Base-by-base conservation (phyloP, 805 yeast genomes). In the Sungouiella thailandica region DNA sequence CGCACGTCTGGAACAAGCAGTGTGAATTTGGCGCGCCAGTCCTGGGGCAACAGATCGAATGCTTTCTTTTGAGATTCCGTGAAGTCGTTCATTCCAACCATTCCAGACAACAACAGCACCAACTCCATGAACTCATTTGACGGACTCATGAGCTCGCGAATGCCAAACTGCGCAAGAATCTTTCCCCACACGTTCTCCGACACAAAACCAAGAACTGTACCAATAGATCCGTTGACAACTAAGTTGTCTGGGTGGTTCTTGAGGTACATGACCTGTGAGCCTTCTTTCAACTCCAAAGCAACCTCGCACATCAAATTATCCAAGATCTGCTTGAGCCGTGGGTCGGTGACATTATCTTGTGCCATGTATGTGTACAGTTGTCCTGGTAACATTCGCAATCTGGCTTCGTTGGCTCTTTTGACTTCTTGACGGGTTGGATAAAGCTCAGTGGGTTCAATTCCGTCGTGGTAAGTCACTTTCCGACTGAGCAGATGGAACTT, bases 251-350 rank as follows among this genome's bases (percentile, higher is more conserved):
- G 33, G 36, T 79, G 68, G 50, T 84, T 84, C 51, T 83, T 83
- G 29, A 83, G 69, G 68, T 83, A 76, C 90, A 84, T 83, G 1
- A 84, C 94, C 57, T 83, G 93, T 0, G 90, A 86, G 28, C 82
- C 82, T 35, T 70, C 70, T 49, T 83, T 84, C 47, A 84, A 58
- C 2, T 64, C 68, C 11, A 93, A 51, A 5, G 47, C 52, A 37
- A 72, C 69, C 17, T 81, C 83, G 28, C 93, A 94, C 83, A 89
- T 80, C 25, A 86, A 65, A 29, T 72, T 70, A 14, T 81, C 80
- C 31, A 80, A 57, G 37, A 64, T 50, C 22, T 60, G 54, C 13
- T 53, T 37, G 2, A 59, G 69, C 4, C 55, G 55, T 28, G 75
- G 75, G 16, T 61, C 44, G 9, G 41, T 27, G 22, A 87, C 88